These are phyloP conservation scores for Triticum monococcum DNA, from an alignment of 176 grass and related monocot species.

Conservation along the genomic window DNA sequence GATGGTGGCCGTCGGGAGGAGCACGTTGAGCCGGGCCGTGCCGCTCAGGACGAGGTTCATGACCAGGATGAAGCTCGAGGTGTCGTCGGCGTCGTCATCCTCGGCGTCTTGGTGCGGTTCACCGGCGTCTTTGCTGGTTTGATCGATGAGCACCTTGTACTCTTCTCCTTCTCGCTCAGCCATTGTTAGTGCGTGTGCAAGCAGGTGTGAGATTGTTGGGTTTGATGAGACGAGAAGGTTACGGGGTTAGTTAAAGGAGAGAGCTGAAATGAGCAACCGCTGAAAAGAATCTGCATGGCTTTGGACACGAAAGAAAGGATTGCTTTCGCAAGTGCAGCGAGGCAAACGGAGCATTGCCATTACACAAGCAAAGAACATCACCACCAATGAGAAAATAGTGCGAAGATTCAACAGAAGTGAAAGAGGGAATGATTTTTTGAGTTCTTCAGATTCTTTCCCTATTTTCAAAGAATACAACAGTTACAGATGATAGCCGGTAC, in stretches of 20 bases:
- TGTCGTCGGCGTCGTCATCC: constrained; percentile 32
- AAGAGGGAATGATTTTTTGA: not conserved
- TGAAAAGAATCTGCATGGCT: constrained; percentile 32
- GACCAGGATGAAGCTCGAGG: constrained; percentile 56
- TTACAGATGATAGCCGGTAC: constrained; percentile 3
- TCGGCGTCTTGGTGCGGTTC: constrained; percentile 14
- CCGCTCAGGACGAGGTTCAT: constrained; percentile 78
- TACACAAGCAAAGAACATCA: constrained; percentile 25
- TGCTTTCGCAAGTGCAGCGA: constrained; percentile 24
- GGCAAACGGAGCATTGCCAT: not conserved
- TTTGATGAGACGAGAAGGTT: not conserved
- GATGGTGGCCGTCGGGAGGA: constrained; percentile 89
- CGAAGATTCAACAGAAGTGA: not conserved
- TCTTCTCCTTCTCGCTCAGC: constrained; percentile 39
- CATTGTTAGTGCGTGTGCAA: constrained; percentile 22
- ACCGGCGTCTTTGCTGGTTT: not conserved
- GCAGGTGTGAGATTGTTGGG: not conserved
- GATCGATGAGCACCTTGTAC: constrained; percentile 65
- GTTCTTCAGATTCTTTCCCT: constrained; percentile 12
- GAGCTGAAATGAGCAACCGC: not conserved
- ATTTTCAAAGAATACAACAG: constrained; percentile 31
- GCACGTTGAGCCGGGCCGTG: constrained; percentile 82
- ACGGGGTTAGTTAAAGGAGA: constrained; percentile 29
- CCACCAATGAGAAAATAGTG: not conserved
- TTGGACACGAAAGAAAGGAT: constrained; percentile 33